Conservation (phyloP, 345 rosid species). For the Capsella bursapastoris region DNA sequence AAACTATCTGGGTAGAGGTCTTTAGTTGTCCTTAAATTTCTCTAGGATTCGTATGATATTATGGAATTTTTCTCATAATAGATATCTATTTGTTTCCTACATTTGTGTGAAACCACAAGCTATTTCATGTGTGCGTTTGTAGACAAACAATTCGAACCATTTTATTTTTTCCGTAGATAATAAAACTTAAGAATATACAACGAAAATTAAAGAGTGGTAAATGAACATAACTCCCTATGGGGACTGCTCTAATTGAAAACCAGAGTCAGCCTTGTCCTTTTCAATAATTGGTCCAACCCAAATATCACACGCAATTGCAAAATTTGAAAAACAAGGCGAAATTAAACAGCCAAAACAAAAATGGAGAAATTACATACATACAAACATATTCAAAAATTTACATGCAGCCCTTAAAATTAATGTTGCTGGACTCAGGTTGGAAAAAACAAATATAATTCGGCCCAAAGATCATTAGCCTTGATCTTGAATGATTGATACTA, state of each 20-base stretch:
- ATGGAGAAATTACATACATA: background rate
- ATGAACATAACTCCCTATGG: constrained; percentile 29
- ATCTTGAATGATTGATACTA: too few species aligned
- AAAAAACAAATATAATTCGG: background rate
- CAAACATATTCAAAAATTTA: background rate
- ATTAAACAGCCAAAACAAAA: background rate
- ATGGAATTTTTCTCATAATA: background rate
- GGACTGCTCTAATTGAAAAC: constrained; percentile 40
- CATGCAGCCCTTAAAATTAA: background rate
- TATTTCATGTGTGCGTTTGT: constrained; percentile 15
- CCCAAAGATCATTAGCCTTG: background rate
- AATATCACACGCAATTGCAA: background rate
- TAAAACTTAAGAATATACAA: background rate
- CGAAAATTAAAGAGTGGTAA: background rate
- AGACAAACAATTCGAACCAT: constrained; percentile 36
- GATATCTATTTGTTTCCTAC: background rate
- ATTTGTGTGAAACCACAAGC: constrained; percentile 11
- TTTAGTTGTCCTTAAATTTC: constrained; percentile 16
- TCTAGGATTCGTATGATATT: background rate
- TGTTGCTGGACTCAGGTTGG: background rate
- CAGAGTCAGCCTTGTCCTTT: constrained; percentile 37
- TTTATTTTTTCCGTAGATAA: background rate
- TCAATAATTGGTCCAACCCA: constrained; percentile 35
- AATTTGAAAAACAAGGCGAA: background rate
- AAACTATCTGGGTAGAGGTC: background rate